Conservation (phyloP, 495 filamentous ascomycete genomes). For the Penicillium argentinense region DNA sequence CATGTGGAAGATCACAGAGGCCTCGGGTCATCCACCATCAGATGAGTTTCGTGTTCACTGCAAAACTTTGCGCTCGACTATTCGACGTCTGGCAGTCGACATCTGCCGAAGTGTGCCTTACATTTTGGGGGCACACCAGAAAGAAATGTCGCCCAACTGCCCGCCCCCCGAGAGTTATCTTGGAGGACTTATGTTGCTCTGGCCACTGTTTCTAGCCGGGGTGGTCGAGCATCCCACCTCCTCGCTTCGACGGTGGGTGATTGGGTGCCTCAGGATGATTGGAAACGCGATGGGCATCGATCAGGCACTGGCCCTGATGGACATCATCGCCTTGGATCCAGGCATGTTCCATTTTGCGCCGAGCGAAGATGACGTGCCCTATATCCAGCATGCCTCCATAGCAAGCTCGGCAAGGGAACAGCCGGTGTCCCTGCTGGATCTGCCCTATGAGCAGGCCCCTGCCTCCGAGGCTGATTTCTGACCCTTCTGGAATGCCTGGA, state of each 20-base stretch:
- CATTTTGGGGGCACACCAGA: slow-evolving; percentile 29
- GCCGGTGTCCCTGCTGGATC: background rate
- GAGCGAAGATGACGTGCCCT: slow-evolving; percentile 12
- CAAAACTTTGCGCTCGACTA: slow-evolving; percentile 31
- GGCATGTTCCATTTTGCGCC: slow-evolving; percentile 23
- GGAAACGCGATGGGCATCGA: slow-evolving; percentile 48
- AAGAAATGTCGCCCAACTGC: slow-evolving; percentile 7
- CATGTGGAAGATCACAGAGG: slow-evolving; percentile 15
- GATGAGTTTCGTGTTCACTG: slow-evolving; percentile 35
- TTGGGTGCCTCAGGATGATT: slow-evolving; percentile 40
- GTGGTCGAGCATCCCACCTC: slow-evolving; percentile 33
- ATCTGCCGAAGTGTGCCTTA: slow-evolving; percentile 48
- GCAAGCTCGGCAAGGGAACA: background rate
- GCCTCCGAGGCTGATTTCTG: background rate
- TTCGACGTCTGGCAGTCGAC: slow-evolving; percentile 40
- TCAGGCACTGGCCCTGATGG: slow-evolving; percentile 46
- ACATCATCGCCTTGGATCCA: slow-evolving; percentile 33
- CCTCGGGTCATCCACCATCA: slow-evolving; percentile 19
- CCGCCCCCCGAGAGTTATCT: slow-evolving; percentile 30
- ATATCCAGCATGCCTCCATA: background rate
- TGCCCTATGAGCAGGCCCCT: background rate
- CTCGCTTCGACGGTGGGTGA: slow-evolving; percentile 43
- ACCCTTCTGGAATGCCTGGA: background rate
- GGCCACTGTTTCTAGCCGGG: slow-evolving; percentile 47
- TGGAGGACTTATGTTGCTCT: slow-evolving; percentile 47